Percentiles rank a stretch among this genome's conserved stretches.
These are phyloP conservation scores for Caryopteris hybrid DNA, from an alignment of 305 asterid species.

Conservation along the genomic window DNA sequence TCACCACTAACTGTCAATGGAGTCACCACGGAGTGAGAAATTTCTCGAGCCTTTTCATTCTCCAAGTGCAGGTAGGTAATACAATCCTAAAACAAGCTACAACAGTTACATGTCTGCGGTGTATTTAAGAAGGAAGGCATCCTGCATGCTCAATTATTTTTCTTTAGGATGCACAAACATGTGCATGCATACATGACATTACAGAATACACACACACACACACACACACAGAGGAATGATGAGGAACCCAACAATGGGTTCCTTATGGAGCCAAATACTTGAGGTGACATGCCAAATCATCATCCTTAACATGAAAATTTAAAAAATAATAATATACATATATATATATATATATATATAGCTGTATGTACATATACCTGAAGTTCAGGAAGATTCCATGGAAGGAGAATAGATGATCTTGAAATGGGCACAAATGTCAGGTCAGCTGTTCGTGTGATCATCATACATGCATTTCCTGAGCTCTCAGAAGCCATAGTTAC, in stretches of 20 bases:
- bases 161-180: too few relatives aligned
- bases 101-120: background rate
- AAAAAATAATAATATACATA: too few relatives aligned
- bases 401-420: slow-evolving; percentile 33
- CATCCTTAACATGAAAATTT: too few relatives aligned
- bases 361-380: slow-evolving; percentile 33
- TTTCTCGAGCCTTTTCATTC: slow-evolving; percentile 71
- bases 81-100: slow-evolving; percentile 44
- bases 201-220: background rate
- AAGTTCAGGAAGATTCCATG: slow-evolving; percentile 65
- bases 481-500: slow-evolving; percentile 49
- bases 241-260: too few relatives aligned
- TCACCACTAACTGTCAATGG: slow-evolving; percentile 95
- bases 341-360: background rate
- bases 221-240: background rate
- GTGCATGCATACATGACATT: too few relatives aligned
- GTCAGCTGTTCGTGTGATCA: slow-evolving; percentile 58
- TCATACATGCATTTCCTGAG: slow-evolving; percentile 75
- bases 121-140: slow-evolving; percentile 1
- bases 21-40: slow-evolving; percentile 70
- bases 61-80: slow-evolving; percentile 51
- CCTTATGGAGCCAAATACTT: too few relatives aligned
- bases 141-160: background rate
- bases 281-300: too few relatives aligned
- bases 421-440: slow-evolving; percentile 69